phyloP scores from a whole-genome alignment of 371 early-diverging fungal genomes.

The Syncephalastrum monosporum region DNA sequence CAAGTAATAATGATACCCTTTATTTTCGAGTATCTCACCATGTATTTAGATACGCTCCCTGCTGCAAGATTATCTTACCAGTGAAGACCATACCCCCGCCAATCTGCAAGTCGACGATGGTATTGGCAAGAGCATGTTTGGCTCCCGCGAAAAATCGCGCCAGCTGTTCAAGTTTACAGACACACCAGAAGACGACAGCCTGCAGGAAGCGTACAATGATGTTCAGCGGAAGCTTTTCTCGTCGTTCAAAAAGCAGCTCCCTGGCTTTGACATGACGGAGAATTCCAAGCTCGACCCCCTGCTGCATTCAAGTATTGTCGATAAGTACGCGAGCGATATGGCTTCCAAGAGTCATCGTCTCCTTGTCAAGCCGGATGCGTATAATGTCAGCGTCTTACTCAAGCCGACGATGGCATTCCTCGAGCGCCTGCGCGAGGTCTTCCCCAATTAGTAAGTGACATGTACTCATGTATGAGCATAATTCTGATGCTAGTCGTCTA shows the following conservation, averaged over 20 bases:
- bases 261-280: constrained; percentile 20
- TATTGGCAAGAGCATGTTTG: constrained; percentile 20
- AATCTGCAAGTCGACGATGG: constrained; percentile 51
- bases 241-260: constrained; percentile 34
- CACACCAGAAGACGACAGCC: constrained; percentile 17
- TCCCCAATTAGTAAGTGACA: constrained; percentile 50
- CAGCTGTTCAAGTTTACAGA: constrained; percentile 51
- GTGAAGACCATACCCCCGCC: constrained; percentile 43
- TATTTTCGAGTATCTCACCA: constrained; percentile 1
- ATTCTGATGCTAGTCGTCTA: background rate
- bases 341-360: constrained; percentile 68
- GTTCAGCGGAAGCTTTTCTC: constrained; percentile 30
- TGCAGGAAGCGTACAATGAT: constrained; percentile 41
- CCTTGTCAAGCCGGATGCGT: constrained; percentile 66
- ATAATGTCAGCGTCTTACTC: constrained; percentile 69
- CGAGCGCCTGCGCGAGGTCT: constrained; percentile 52
- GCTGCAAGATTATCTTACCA: constrained; percentile 71
- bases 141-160: constrained; percentile 30
- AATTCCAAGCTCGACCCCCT: constrained; percentile 10
- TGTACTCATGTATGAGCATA: background rate
- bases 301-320: constrained; percentile 52
- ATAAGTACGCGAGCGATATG: constrained; percentile 64
- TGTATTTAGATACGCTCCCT: constrained; percentile 59
- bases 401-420: constrained; percentile 70
- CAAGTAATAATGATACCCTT: constrained; percentile 10